Percentiles rank a stretch among this genome's conserved stretches.
These are phyloP conservation scores for Penicillium psychrosexuale DNA, from an alignment of 2,329 filamentous ascomycete species.

Conservation along the genomic window DNA sequence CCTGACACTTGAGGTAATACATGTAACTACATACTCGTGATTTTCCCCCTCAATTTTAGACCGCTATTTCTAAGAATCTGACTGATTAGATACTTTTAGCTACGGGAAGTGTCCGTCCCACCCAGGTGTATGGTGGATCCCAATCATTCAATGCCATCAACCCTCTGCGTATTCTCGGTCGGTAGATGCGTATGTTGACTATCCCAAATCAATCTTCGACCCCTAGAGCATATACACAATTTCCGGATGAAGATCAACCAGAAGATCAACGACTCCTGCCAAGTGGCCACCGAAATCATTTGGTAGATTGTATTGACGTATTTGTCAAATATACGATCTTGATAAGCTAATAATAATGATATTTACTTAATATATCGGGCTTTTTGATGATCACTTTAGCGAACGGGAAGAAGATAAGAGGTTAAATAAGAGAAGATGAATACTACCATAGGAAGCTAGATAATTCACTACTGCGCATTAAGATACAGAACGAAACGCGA, in stretches of 20 bases:
- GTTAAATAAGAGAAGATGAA: conserved; percentile 17
- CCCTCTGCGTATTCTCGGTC: conserved; percentile 60
- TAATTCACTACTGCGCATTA: too few relatives aligned
- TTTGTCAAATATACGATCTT: conserved; percentile 67
- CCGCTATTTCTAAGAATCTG: conserved; percentile 66
- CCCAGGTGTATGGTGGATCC: conserved; percentile 63
- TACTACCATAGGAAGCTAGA: too few relatives aligned
- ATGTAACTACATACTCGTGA: conserved; percentile 1
- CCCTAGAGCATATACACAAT: conserved; percentile 62
- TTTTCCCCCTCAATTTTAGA: conserved; percentile 38
- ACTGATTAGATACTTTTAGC: conserved; percentile 67
- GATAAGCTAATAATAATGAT: too few relatives aligned
- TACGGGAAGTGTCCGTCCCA: conserved; percentile 61
- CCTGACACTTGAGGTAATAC: neutral
- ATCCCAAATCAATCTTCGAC: conserved; percentile 66
- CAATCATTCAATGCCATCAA: conserved; percentile 68
- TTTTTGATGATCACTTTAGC: conserved; percentile 63
- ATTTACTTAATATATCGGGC: conserved; percentile 57
- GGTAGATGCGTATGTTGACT: conserved; percentile 68
- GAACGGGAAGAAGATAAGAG: conserved; percentile 49
- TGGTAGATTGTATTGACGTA: conserved; percentile 68
- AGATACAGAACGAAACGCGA: too few relatives aligned
- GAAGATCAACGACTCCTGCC: conserved; percentile 53
- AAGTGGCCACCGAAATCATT: conserved; percentile 56
- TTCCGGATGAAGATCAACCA: conserved; percentile 50